Evolutionary conservation across 225 moss, liverwort and hornwort genomes (phyloP).

Genomic region (Asterella californica): DNA sequence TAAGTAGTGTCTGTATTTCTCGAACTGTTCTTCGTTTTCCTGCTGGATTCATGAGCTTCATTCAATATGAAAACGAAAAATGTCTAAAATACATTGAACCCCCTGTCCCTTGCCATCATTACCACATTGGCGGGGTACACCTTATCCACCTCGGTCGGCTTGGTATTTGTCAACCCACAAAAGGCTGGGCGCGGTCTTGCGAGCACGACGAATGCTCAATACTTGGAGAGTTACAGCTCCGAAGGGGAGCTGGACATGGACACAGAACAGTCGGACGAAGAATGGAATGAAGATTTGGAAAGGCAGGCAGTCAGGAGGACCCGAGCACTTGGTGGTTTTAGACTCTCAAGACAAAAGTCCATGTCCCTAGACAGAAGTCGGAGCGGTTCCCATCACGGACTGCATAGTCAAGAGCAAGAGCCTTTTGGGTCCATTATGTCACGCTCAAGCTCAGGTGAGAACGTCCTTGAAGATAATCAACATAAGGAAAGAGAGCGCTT

Average conservation of each 20-base stretch:
- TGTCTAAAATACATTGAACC: constrained; percentile 52
- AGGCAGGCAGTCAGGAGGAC: constrained; percentile 63
- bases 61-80: constrained; percentile 30
- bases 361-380: constrained; percentile 53
- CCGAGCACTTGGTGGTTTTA: constrained; percentile 46
- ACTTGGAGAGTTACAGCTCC: constrained; percentile 46
- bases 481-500: constrained; percentile 51
- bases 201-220: constrained; percentile 45
- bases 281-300: constrained; percentile 70
- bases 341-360: constrained; percentile 36
- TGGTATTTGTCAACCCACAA: constrained; percentile 43
- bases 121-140: constrained; percentile 18
- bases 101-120: constrained; percentile 50
- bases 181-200: constrained; percentile 45
- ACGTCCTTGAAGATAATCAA: constrained; percentile 38
- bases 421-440: constrained; percentile 31
- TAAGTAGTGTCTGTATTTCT: constrained; percentile 18
- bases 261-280: constrained; percentile 74
- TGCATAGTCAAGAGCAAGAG: constrained; percentile 36
- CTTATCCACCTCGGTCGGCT: constrained; percentile 17
- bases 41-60: constrained; percentile 40
- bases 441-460: constrained; percentile 44
- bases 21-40: constrained; percentile 15
- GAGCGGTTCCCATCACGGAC: constrained; percentile 30
- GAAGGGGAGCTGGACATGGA: constrained; percentile 94